phyloP scores from a whole-genome alignment of 2,329 filamentous ascomycete genomes.

The Colletotrichum sp. region DNA sequence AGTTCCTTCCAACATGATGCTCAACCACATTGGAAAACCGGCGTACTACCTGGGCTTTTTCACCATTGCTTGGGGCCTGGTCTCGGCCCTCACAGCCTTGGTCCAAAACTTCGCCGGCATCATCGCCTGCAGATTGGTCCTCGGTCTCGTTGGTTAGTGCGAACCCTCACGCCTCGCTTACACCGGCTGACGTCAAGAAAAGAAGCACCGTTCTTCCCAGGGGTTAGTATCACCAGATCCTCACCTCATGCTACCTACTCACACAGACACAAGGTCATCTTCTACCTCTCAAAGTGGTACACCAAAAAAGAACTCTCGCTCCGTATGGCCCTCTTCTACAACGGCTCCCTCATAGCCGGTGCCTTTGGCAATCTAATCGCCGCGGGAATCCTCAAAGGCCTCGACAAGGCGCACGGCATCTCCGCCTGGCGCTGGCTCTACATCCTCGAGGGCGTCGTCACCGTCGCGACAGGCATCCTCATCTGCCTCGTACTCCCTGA shows the following conservation, averaged over 20 bases:
- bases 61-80: not conserved
- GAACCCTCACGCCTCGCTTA: not conserved
- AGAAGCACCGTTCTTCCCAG: not conserved
- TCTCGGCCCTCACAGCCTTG: not conserved
- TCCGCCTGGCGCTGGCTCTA: slow-evolving; percentile 54
- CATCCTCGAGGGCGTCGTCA: slow-evolving; percentile 43
- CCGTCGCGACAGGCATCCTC: slow-evolving; percentile 58
- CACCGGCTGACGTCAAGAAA: not conserved
- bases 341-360: not conserved
- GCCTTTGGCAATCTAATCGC: not conserved
- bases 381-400: slow-evolving; percentile 36
- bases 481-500: slow-evolving; percentile 26
- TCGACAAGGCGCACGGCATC: slow-evolving; percentile 40
- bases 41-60: not conserved
- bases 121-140: not conserved
- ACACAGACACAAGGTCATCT: not conserved
- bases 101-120: not conserved
- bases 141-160: not conserved
- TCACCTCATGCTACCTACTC: not conserved
- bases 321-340: not conserved
- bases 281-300: not conserved
- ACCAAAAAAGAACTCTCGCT: not conserved
- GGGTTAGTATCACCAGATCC: not conserved
- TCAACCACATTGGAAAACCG: not conserved
- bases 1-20: not conserved